Evolutionary conservation across 202 grass and related monocot genomes (phyloP).

Genomic region (Carex arenaria): DNA sequence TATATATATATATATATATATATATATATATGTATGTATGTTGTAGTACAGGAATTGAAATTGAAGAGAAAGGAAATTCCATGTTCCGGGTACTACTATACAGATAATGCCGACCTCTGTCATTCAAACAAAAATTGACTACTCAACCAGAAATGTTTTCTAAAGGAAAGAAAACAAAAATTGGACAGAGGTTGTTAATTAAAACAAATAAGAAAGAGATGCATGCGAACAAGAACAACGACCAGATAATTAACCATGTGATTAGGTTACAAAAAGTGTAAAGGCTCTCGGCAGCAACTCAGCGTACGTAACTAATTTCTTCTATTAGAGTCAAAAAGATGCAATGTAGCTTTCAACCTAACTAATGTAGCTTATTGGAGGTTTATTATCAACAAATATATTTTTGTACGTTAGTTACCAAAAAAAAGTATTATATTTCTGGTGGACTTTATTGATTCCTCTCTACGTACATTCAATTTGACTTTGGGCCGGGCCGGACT

Average conservation of each 20-base stretch:
- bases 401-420: neutral
- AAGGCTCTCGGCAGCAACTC: neutral
- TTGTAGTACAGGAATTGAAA: neutral
- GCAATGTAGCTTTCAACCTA: constrained; percentile 18
- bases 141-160: neutral
- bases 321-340: constrained; percentile 4
- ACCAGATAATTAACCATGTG: constrained; percentile 12
- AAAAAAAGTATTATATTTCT: neutral
- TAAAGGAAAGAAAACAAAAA: neutral
- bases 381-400: neutral
- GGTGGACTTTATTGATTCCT: neutral
- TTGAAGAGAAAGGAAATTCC: constrained; percentile 3
- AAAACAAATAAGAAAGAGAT: neutral
- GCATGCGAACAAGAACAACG: too few species aligned
- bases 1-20: neutral
- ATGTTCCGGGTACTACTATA: constrained; percentile 4
- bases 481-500: neutral
- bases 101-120: constrained; percentile 5
- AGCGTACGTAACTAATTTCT: constrained; percentile 21
- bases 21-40: too few species aligned
- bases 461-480: neutral
- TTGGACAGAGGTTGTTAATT: neutral
- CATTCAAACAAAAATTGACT: constrained; percentile 17
- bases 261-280: constrained; percentile 25
- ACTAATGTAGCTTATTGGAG: neutral